Evolutionary conservation across 2,329 filamentous ascomycete species (phyloP).

Genomic region (Alternaria brassicae): DNA sequence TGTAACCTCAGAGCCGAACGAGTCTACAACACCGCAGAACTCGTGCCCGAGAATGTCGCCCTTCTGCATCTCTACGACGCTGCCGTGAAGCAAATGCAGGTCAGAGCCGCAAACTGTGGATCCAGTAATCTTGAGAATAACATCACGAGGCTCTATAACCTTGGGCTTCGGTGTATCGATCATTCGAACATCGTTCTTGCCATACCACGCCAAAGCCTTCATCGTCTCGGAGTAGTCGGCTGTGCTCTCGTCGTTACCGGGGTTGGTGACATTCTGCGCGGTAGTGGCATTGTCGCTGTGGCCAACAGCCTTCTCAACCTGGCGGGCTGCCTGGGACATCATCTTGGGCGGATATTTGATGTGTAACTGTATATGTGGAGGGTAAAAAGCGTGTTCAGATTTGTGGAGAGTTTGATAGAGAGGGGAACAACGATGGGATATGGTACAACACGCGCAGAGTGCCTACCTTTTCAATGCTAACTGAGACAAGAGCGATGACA

Average conservation of each 20-base stretch:
- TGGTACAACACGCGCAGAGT: constrained; percentile 1
- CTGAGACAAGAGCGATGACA: constrained; percentile 30
- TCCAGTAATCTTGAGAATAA: constrained; percentile 79
- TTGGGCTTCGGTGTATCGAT: constrained; percentile 73
- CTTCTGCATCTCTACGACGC: constrained; percentile 58
- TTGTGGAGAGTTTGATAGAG: not conserved
- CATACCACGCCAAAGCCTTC: constrained; percentile 83
- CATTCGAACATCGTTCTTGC: constrained; percentile 78
- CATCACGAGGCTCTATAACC: constrained; percentile 75
- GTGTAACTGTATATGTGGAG: constrained; percentile 1
- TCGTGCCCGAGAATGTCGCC: constrained; percentile 62
- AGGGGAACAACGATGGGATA: not conserved
- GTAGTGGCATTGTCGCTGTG: constrained; percentile 71
- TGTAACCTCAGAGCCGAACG: constrained; percentile 53
- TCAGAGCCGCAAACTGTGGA: constrained; percentile 69
- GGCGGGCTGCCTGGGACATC: constrained; percentile 64
- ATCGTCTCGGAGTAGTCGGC: constrained; percentile 68
- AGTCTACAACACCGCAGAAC: constrained; percentile 60
- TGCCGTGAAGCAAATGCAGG: constrained; percentile 62
- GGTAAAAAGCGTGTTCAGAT: not conserved
- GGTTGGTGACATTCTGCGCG: constrained; percentile 73
- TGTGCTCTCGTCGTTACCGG: constrained; percentile 50
- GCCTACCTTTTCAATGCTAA: constrained; percentile 25
- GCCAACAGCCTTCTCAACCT: constrained; percentile 71
- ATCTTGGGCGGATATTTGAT: constrained; percentile 32